Percentiles rank a stretch among this genome's conserved stretches.
phyloP scores from a whole-genome alignment of 2,329 filamentous ascomycete genomes.

The Epichloe festucae region DNA sequence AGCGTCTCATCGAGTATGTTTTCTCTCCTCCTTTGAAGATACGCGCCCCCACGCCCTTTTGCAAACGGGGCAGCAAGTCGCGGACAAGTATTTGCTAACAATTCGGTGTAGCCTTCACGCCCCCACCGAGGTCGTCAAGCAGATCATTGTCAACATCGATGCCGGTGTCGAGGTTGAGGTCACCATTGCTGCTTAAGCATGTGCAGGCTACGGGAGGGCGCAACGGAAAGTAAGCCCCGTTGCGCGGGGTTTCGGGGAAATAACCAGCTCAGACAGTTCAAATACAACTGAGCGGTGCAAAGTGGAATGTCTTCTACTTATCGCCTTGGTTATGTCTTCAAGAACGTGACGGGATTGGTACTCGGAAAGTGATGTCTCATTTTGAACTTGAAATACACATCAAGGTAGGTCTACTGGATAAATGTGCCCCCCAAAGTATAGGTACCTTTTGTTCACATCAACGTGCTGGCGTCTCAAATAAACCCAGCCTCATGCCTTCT shows the following conservation, averaged over 20 bases:
- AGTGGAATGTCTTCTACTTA: not conserved
- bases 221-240: not conserved
- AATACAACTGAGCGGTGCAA: conserved; percentile 2
- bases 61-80: not conserved
- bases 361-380: too few relatives aligned
- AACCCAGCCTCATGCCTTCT: not conserved
- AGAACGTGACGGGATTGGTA: too few relatives aligned
- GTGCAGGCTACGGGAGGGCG: not conserved
- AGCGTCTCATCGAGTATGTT: conserved; percentile 84
- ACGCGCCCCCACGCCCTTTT: not conserved
- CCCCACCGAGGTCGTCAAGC: conserved; percentile 94
- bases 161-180: conserved; percentile 89
- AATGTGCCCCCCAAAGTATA: too few relatives aligned
- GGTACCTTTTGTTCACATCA: not conserved
- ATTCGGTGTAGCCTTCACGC: conserved; percentile 58
- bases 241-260: not conserved
- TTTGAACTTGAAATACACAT: too few relatives aligned
- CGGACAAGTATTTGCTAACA: conserved; percentile 9
- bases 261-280: conserved; percentile 1
- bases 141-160: conserved; percentile 94
- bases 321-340: not conserved
- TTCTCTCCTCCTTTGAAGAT: not conserved
- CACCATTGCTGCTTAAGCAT: conserved; percentile 67
- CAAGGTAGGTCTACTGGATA: too few relatives aligned
- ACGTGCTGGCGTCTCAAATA: not conserved